Evolutionary conservation across 2,329 filamentous ascomycete species (phyloP).

Genomic region (Stagonosporopsis vannaccii): DNA sequence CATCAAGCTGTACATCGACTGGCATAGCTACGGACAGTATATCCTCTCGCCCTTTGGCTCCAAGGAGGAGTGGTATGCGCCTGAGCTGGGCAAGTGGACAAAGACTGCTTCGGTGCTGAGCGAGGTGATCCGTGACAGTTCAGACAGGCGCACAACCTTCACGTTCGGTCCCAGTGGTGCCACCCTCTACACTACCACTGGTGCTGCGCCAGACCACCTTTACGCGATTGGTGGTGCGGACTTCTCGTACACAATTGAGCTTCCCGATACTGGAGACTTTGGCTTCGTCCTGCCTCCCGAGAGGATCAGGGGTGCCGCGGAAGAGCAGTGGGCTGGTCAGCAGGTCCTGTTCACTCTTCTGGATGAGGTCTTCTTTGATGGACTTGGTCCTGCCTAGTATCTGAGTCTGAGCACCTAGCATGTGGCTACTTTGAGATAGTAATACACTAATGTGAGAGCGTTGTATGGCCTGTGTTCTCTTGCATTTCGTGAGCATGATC

Average conservation of each 20-base stretch:
- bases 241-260: constrained; percentile 56
- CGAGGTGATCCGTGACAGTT: constrained; percentile 59
- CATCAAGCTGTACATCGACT: constrained; percentile 69
- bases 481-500: neutral
- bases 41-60: constrained; percentile 66
- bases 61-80: constrained; percentile 57
- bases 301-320: constrained; percentile 55
- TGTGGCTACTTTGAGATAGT: neutral
- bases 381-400: constrained; percentile 25
- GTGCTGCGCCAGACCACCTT: constrained; percentile 53
- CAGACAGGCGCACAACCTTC: constrained; percentile 42
- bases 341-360: constrained; percentile 32
- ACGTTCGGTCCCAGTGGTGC: constrained; percentile 60
- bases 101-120: constrained; percentile 57
- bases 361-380: constrained; percentile 41
- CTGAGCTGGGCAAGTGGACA: constrained; percentile 59
- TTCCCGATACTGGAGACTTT: constrained; percentile 56
- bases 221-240: constrained; percentile 51
- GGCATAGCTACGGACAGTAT: constrained; percentile 68
- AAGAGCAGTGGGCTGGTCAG: constrained; percentile 56
- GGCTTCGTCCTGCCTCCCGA: constrained; percentile 59
- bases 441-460: neutral
- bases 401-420: neutral
- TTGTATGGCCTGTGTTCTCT: too few species aligned
- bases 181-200: constrained; percentile 66